Evolutionary conservation across 805 yeast species (phyloP).

Genomic region (Schwanniomyces pseudopolymorphus): DNA sequence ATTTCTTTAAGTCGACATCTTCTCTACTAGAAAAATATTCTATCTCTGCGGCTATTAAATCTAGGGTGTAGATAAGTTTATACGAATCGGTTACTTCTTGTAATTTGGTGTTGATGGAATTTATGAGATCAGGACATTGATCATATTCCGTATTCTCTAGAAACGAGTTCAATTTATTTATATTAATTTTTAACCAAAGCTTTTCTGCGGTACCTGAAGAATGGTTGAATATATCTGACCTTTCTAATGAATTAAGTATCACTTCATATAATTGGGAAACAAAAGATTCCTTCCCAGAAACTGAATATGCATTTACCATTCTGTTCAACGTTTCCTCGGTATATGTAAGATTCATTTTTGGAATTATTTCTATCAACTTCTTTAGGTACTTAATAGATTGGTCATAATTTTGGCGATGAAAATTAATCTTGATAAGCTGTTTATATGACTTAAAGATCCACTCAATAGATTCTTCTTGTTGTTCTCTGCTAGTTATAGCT

Average conservation of each 20-base stretch:
- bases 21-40: constrained; percentile 45
- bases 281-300: constrained; percentile 25
- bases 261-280: constrained; percentile 30
- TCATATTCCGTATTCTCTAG: constrained; percentile 28
- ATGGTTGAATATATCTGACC: constrained; percentile 9
- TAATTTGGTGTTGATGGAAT: constrained; percentile 37
- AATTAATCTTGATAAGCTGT: constrained; percentile 40
- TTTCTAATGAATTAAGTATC: constrained; percentile 24
- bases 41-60: constrained; percentile 67
- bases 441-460: constrained; percentile 42
- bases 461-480: constrained; percentile 16
- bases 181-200: constrained; percentile 47
- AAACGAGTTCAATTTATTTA: constrained; percentile 43
- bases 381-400: constrained; percentile 22
- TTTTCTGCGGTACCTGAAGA: constrained; percentile 31
- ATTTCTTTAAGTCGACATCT: constrained; percentile 29
- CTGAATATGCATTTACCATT: constrained; percentile 33
- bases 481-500: constrained; percentile 10
- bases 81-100: constrained; percentile 43
- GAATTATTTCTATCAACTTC: constrained; percentile 20
- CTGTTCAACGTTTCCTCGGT: constrained; percentile 40
- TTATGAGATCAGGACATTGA: constrained; percentile 34
- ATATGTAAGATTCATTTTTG: constrained; percentile 32
- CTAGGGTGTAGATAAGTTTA: constrained; percentile 51
- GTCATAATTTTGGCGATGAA: constrained; percentile 19